These are phyloP conservation scores for Neospora caninum DNA, from an alignment of 169 alveolate genomes.

Conservation along the genomic window DNA sequence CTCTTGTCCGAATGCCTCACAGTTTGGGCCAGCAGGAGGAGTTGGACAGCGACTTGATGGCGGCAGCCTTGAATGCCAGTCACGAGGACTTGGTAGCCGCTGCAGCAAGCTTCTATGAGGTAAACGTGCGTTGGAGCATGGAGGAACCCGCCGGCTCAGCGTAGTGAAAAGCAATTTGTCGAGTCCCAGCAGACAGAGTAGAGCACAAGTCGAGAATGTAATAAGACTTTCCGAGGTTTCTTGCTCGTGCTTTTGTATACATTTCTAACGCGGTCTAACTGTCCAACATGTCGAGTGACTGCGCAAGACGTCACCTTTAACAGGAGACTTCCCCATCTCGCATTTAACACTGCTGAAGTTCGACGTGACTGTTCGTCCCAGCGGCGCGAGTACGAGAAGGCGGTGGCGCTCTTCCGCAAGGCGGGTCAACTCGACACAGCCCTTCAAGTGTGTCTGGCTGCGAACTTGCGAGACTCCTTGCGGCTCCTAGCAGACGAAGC, in stretches of 20 bases:
- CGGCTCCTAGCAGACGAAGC: conserved; percentile 37
- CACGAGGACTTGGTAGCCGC: conserved; percentile 34
- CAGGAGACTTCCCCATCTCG: no score
- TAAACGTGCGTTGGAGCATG: background rate
- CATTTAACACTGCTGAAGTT: no score
- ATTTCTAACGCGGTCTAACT: no score
- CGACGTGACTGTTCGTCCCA: background rate
- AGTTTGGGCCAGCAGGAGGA: conserved; percentile 19
- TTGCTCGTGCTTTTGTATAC: background rate
- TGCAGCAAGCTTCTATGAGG: background rate
- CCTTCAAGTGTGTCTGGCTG: conserved; percentile 70
- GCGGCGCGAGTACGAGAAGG: conserved; percentile 72
- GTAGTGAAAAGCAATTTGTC: no score
- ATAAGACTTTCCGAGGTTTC: background rate
- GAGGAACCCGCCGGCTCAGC: no score
- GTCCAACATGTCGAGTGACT: no score
- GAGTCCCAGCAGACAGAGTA: background rate
- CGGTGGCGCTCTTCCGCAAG: conserved; percentile 81
- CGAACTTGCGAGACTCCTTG: conserved; percentile 55
- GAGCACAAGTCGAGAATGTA: background rate
- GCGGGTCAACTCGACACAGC: conserved; percentile 88
- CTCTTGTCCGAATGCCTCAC: background rate
- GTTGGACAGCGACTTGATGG: background rate
- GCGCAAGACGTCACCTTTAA: no score
- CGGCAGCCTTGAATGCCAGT: conserved; percentile 19